Percentiles rank a stretch among this genome's conserved stretches.
Conservation (phyloP, 306 rosid species). For the Gleditsia sinensis region DNA sequence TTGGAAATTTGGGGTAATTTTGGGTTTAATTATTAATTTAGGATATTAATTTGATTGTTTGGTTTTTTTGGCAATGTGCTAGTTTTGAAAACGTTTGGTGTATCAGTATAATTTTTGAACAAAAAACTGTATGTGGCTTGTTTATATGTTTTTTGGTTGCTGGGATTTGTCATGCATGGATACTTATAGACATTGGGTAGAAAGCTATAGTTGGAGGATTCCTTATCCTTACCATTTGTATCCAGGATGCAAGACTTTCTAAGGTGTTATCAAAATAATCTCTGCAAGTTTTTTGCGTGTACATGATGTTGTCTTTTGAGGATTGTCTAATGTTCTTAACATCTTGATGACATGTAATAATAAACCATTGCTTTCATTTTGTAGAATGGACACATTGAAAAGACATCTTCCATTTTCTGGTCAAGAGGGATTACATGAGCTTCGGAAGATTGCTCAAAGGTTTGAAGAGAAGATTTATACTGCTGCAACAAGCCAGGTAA, state of each 20-base stretch:
- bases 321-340: constrained; percentile 5
- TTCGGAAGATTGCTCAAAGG: constrained; percentile 75
- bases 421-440: constrained; percentile 75
- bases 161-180: neutral
- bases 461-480: constrained; percentile 82
- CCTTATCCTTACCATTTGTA: constrained; percentile 7
- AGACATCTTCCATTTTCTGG: constrained; percentile 75
- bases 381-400: constrained; percentile 84
- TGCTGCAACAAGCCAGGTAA: constrained; percentile 79
- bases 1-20: neutral
- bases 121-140: neutral
- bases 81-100: constrained; percentile 9
- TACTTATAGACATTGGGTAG: neutral
- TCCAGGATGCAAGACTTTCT: constrained; percentile 1
- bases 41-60: neutral
- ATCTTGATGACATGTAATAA: neutral
- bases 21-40: neutral
- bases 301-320: neutral
- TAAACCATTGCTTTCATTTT: constrained; percentile 28
- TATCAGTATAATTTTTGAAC: neutral
- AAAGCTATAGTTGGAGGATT: neutral
- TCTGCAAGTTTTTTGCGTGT: neutral
- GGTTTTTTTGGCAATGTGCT: neutral
- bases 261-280: neutral
- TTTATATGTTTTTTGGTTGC: neutral